Conservation (phyloP, 352 stramenopile genomes). For the Phytophthora constricta region DNA sequence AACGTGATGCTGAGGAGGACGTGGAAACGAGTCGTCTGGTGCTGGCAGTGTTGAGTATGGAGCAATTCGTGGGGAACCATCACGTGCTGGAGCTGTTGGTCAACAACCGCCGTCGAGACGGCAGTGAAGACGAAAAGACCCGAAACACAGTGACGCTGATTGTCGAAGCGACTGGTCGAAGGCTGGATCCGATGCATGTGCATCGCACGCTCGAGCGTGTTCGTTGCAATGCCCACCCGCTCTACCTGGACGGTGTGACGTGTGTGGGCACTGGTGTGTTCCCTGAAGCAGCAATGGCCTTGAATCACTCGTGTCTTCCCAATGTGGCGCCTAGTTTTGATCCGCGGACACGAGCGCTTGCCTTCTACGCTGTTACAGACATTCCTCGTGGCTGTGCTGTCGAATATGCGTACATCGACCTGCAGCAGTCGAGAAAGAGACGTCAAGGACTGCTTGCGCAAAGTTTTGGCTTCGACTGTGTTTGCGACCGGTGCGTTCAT, state of each 20-base stretch:
- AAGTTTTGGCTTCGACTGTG: constrained; percentile 64
- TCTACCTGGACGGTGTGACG: constrained; percentile 47
- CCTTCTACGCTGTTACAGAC: constrained; percentile 48
- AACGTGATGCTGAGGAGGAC: constrained; percentile 16
- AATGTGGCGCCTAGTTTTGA: constrained; percentile 69
- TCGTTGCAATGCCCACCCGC: constrained; percentile 63
- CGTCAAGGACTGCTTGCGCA: constrained; percentile 44
- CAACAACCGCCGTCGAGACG: constrained; percentile 7
- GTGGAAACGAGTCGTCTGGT: constrained; percentile 54
- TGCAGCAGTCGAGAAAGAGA: constrained; percentile 41
- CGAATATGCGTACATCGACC: constrained; percentile 68
- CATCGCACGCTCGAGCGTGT: constrained; percentile 45
- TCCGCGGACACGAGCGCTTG: constrained; percentile 45
- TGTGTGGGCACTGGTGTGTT: constrained; percentile 65
- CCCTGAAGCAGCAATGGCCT: constrained; percentile 66
- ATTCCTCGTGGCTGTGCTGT: constrained; percentile 41
- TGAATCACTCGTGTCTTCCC: constrained; percentile 75
- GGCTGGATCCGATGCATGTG: constrained; percentile 37
- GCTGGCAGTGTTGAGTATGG: constrained; percentile 66
- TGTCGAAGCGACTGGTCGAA: constrained; percentile 9
- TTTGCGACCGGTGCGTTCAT: constrained; percentile 49
- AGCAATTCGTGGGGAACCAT: constrained; percentile 49
- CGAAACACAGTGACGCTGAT: constrained; percentile 16
- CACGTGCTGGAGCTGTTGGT: constrained; percentile 36
- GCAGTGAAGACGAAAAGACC: constrained; percentile 1